A percentile compares a stretch with the other conserved stretches of the same genome.
Conservation (phyloP, 108 stramenopile species). For the Nitzschia inconspicua region DNA sequence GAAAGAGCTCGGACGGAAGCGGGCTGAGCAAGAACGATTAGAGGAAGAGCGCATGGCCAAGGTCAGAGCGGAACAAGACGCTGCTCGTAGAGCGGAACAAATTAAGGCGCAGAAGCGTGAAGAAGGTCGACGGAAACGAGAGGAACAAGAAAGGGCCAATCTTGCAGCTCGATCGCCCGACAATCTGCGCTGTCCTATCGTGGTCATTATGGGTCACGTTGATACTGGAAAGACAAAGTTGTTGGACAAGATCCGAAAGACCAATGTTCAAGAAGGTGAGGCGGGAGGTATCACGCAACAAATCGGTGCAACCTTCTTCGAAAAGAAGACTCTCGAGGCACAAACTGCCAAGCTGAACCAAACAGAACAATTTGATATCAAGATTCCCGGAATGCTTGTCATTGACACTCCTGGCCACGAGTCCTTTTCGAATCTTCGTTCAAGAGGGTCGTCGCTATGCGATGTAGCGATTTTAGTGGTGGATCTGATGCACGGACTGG, state of each 20-base stretch:
- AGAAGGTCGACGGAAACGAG: constrained; percentile 72
- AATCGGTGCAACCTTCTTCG: constrained; percentile 99
- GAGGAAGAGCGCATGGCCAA: constrained; percentile 67
- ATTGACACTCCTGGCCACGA: constrained; percentile 99
- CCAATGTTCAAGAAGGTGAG: constrained; percentile 99
- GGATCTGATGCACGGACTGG: constrained; percentile 99
- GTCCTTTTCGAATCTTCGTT: constrained; percentile 95
- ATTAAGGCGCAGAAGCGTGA: constrained; percentile 69
- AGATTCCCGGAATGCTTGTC: constrained; percentile 95
- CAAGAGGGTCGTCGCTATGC: constrained; percentile 94
- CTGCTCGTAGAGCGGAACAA: constrained; percentile 37
- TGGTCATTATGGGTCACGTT: constrained; percentile 99
- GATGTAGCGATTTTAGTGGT: constrained; percentile 99
- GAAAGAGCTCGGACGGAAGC: constrained; percentile 65
- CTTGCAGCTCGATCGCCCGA: constrained; percentile 81
- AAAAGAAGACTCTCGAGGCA: constrained; percentile 85
- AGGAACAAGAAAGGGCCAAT: constrained; percentile 82
- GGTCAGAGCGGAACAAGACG: constrained; percentile 57
- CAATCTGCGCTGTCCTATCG: constrained; percentile 94
- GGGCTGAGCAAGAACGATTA: constrained; percentile 78
- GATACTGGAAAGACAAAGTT: constrained; percentile 99
- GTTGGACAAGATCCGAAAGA: constrained; percentile 98
- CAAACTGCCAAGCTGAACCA: constrained; percentile 84
- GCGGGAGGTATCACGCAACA: constrained; percentile 99
- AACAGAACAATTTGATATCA: constrained; percentile 83